Conservation (phyloP, 108 stramenopile species). For the Cyclotella baltica region DNA sequence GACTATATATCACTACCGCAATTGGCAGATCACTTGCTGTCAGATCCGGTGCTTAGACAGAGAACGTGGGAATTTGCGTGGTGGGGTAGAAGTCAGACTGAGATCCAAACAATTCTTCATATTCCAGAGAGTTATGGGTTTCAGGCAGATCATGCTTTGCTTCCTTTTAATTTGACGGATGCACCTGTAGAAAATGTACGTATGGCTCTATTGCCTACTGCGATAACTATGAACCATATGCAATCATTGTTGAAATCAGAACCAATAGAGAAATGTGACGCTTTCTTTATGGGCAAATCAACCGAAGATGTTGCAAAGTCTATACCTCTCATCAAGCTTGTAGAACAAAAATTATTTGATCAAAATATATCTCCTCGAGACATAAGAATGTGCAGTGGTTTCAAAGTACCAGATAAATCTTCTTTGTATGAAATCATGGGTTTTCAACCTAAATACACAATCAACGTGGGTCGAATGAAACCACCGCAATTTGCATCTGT, state of each 20-base stretch:
- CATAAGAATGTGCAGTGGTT: not conserved
- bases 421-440: not conserved
- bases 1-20: conserved; percentile 1
- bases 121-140: not conserved
- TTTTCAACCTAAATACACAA: not conserved
- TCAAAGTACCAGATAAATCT: not conserved
- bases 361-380: not conserved
- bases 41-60: not conserved
- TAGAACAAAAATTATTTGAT: not conserved
- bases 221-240: not conserved
- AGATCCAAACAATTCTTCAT: not conserved
- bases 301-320: not conserved
- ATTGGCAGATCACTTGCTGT: not conserved
- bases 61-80: conserved; percentile 8
- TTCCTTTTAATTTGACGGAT: not conserved
- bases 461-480: not conserved
- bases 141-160: not conserved
- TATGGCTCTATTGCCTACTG: not conserved
- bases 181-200: not conserved
- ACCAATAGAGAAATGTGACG: not conserved
- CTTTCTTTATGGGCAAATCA: not conserved
- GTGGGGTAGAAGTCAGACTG: not conserved
- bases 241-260: not conserved
- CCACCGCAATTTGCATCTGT: not conserved
- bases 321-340: not conserved